Conservation (phyloP, 768 basidiomycete genomes). For the Mycena albidolilacea region DNA sequence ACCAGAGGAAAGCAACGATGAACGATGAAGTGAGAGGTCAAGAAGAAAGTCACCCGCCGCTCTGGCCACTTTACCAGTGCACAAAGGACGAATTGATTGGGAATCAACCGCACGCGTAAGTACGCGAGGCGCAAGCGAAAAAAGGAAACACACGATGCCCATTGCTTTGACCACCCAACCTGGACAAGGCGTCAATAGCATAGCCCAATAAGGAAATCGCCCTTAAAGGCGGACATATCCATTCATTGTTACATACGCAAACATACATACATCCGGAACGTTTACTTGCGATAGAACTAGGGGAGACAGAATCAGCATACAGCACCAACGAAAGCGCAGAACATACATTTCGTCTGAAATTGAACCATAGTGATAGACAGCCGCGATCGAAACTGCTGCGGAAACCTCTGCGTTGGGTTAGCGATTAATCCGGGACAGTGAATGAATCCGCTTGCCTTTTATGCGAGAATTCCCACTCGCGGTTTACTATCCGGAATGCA, state of each 20-base stretch:
- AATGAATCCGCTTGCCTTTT: constrained; percentile 73
- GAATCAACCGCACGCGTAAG: constrained; percentile 12
- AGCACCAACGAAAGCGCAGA: constrained; percentile 15
- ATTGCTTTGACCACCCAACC: constrained; percentile 1
- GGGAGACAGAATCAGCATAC: constrained; percentile 36
- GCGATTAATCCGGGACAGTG: constrained; percentile 13
- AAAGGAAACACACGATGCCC: neutral
- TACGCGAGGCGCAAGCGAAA: neutral
- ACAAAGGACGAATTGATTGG: constrained; percentile 27
- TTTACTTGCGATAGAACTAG: constrained; percentile 87
- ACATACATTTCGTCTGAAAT: constrained; percentile 93
- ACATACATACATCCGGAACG: constrained; percentile 28
- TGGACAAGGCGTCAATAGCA: neutral
- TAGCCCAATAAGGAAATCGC: constrained; percentile 21
- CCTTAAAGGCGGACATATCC: neutral
- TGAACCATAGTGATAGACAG: constrained; percentile 96
- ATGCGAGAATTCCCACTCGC: constrained; percentile 99
- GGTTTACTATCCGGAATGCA: constrained; percentile 96
- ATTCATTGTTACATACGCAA: constrained; percentile 16
- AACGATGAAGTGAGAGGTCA: neutral
- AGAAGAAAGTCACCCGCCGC: neutral
- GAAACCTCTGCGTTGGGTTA: constrained; percentile 78
- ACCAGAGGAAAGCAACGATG: neutral
- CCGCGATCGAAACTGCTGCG: constrained; percentile 97
- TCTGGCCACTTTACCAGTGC: neutral